Percentiles rank a stretch among this genome's conserved stretches.
These are phyloP conservation scores for Botryotinia narcissicola DNA, from an alignment of 2,329 filamentous ascomycete genomes.

Conservation along the genomic window DNA sequence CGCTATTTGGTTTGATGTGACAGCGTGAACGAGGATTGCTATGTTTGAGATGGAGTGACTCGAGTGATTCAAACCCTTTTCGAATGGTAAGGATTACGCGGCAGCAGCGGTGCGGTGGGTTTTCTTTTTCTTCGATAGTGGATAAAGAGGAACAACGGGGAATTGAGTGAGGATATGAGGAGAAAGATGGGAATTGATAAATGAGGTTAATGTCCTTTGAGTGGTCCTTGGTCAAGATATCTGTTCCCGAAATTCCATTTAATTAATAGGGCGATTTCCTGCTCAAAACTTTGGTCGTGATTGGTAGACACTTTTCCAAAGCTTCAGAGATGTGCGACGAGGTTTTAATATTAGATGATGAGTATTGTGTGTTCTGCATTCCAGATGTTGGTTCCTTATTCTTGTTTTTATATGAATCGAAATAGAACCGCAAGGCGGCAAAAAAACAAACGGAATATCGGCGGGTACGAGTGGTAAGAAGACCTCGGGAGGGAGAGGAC, in stretches of 20 bases:
- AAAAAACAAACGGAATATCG: not conserved
- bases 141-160: not conserved
- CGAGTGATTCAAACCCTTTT: constrained; percentile 1
- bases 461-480: not conserved
- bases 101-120: constrained; percentile 1
- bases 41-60: constrained; percentile 8
- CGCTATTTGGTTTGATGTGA: not conserved
- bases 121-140: not conserved
- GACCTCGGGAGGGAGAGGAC: not conserved
- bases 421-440: not conserved
- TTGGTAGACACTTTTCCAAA: not conserved
- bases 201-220: not conserved
- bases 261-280: not conserved
- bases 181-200: not conserved
- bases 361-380: not conserved
- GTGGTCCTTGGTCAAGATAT: not conserved
- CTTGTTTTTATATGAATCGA: not conserved
- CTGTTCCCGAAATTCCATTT: not conserved
- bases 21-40: not conserved
- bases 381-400: not conserved
- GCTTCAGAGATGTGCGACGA: not conserved
- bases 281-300: not conserved
- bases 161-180: not conserved
- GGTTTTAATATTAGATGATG: not conserved
- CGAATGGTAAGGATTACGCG: constrained; percentile 7